A percentile compares a stretch with the other conserved stretches of the same genome.
Conservation (phyloP, 495 filamentous ascomycete species). For the Cladorrhinum samala region DNA sequence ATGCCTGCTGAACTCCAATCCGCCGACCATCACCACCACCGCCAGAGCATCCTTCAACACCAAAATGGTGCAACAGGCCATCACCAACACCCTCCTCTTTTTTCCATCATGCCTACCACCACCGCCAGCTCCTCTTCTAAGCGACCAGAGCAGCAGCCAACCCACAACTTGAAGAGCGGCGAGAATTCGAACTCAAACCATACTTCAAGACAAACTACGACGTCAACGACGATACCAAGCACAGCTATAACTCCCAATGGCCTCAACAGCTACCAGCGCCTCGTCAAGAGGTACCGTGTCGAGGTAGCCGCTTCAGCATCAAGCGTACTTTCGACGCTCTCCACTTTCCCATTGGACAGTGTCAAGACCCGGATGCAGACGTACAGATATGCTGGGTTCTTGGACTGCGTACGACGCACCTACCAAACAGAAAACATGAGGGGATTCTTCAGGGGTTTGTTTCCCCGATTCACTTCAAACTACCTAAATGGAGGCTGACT, state of each 20-base stretch:
- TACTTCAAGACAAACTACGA: neutral
- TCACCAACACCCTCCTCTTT: conserved; percentile 25
- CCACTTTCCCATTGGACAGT: conserved; percentile 74
- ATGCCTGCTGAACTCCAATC: conserved; percentile 47
- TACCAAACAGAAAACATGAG: conserved; percentile 64
- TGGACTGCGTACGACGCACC: conserved; percentile 64
- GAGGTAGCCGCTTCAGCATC: conserved; percentile 69
- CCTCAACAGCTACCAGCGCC: conserved; percentile 44
- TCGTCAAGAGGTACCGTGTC: conserved; percentile 70
- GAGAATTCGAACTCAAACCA: conserved; percentile 3
- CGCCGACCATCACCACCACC: conserved; percentile 18
- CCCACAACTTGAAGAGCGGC: conserved; percentile 10
- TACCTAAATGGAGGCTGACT: neutral
- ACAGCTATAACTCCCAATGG: conserved; percentile 12
- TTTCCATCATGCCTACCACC: conserved; percentile 39
- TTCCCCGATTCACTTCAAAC: conserved; percentile 15
- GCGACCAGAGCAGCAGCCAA: conserved; percentile 12
- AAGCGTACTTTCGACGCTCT: conserved; percentile 66
- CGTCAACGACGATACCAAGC: conserved; percentile 8
- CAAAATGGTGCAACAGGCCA: conserved; percentile 28
- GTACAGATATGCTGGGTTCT: conserved; percentile 62
- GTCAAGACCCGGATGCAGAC: conserved; percentile 86
- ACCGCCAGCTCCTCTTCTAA: conserved; percentile 1
- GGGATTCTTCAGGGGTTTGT: conserved; percentile 70
- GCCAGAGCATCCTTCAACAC: conserved; percentile 32